Base-by-base conservation (phyloP, 2,329 filamentous ascomycete genomes). In the Bipolaris sorokiniana region DNA sequence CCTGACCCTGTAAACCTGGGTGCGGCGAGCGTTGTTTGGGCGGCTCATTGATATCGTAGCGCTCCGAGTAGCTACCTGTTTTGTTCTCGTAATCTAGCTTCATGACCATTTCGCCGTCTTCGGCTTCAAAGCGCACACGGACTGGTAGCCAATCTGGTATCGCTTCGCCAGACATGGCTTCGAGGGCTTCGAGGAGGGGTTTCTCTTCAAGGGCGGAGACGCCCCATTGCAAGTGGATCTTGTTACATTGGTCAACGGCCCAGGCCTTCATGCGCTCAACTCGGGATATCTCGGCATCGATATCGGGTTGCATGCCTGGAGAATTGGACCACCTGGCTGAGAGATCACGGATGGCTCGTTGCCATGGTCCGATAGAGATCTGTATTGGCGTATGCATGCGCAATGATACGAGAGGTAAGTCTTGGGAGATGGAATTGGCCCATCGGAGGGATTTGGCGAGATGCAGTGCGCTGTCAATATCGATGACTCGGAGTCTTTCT, bases 141-240 rank as follows among this genome's bases (percentile, higher is more conserved):
- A 66, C 57, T 4, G 71, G 71, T 11, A 73, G 49, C 71, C 71
- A 73, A 16, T 67, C 62, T 2, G 69, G 69, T 13, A 72, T 70
- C 13, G 61, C 45, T 7, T 68, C 69, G 22, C 69, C 69, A 3
- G 64, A 59, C 64, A 72, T 66, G 5, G 64, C 58, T 34, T 70
- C 64, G 0, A 71, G 42, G 5, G 66, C 62, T 53, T 69, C 64
- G 3, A 62, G 51, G 1, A 71, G 54, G 1, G 64, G 62, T 5
- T 57, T 51, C n/a, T 67, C 66, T 6, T 65, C 62, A 2, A 70
- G 59, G 9, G 34, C 45, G 11, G 61, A 56, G 5, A 73, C 61
- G 13, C 60, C 58, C 70, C 70, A 73, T 16, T 58, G 50, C 5
- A 56, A 46, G 42, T 72, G 67, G 11, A 71, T 64, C 1, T 41